Evolutionary conservation across 1,284 basidiomycete genomes (phyloP).

Genomic region (Leccinum subrobustum): DNA sequence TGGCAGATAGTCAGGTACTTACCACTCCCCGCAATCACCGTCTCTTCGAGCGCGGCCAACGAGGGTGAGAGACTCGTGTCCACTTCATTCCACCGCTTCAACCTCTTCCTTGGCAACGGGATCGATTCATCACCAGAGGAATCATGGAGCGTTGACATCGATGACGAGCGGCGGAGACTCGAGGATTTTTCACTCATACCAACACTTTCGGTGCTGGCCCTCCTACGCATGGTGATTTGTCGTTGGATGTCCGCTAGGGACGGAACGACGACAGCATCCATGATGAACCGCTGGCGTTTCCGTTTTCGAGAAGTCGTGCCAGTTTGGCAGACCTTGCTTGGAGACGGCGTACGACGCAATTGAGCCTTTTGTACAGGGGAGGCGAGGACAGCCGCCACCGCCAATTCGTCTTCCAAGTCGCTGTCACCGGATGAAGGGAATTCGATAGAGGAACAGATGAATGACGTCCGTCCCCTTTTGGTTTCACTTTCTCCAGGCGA

Average conservation of each 20-base stretch:
- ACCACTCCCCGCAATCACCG: constrained; percentile 44
- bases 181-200: neutral
- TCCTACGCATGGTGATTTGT: constrained; percentile 20
- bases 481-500: constrained; percentile 28
- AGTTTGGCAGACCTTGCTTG: constrained; percentile 6
- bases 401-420: constrained; percentile 32
- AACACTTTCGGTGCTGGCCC: constrained; percentile 19
- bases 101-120: constrained; percentile 21
- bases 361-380: constrained; percentile 19
- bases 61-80: constrained; percentile 29
- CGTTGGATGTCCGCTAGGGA: constrained; percentile 33
- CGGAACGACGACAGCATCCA: constrained; percentile 59
- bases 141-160: constrained; percentile 24
- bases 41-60: constrained; percentile 32
- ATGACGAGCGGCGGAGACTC: constrained; percentile 28
- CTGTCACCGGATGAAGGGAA: constrained; percentile 20
- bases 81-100: constrained; percentile 23
- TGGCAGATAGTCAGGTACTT: constrained; percentile 20
- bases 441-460: constrained; percentile 32
- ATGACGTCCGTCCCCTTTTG: constrained; percentile 35
- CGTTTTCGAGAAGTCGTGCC: constrained; percentile 25
- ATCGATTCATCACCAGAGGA: constrained; percentile 14
- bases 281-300: constrained; percentile 48
- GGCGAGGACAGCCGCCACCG: constrained; percentile 27
- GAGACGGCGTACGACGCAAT: neutral